Evolutionary conservation across 1,284 basidiomycete genomes (phyloP), one percentile per base, ranked within the genome.

Genomic region (Stereum hirsutum): DNA sequence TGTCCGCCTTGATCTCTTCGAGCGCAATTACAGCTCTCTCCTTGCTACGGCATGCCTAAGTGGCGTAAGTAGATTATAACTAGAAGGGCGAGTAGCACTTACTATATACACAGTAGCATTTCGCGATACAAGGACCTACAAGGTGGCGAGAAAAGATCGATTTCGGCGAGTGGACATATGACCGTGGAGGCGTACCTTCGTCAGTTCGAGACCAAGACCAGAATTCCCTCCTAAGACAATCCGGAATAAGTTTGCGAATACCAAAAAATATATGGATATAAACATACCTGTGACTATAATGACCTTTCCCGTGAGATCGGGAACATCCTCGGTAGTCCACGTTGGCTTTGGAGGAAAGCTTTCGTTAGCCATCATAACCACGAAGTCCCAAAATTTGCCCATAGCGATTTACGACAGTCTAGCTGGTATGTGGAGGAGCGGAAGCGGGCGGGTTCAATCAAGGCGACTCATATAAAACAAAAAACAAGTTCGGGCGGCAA

Each of bases 271-370:
- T 19, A 14, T 15, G n/a, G 24, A n/a, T 25, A 39, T 25, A 12
- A 7, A 45, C 44, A 47, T 52, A 20, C 70, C 68, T 0, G 69
- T 73, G 21, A 72, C 60, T 14, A 72, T 54, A 8, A 56, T 54
- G 51, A 74, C 60, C 55, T 65, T 63, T 52, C 69, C 68, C 2
- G 61, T 57, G 49, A 79, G 66, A 52, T 78, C 72, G 0, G 73
- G 72, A 4, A 83, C 69, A 37, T 78, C 62, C 1, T 62, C 60
- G 0, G 57, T 57, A 2, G 50, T 60, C 61, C 69, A 78, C 30
- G 54, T 54, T 2, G 72, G 54, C 46, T 60, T 63, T 1, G 71
- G 68, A 35, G 28, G 28, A n/a, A 30, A 30, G n/a, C 10, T 8
- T n/a, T 30, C 28, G n/a, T 8, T 30, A 8, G n/a, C n/a, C 28